A percentile compares a stretch with the other conserved stretches of the same genome.
These are phyloP conservation scores for Colletotrichum lini DNA, from an alignment of 2,329 filamentous ascomycete species.

Conservation along the genomic window DNA sequence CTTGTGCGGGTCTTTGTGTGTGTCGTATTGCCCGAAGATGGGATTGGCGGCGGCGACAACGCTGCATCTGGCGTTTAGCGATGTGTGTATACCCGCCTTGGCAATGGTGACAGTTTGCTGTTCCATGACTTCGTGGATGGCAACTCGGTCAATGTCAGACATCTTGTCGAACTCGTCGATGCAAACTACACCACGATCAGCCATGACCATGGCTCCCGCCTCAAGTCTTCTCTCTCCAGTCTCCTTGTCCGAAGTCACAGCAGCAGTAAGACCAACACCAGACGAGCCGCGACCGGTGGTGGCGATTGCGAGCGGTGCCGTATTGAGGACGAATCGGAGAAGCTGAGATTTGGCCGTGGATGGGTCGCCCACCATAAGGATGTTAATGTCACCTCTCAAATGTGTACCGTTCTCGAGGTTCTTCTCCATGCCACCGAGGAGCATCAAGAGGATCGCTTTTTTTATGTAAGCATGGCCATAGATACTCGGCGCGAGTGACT, in stretches of 20 bases:
- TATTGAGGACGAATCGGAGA: constrained; percentile 96
- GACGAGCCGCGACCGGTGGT: constrained; percentile 97
- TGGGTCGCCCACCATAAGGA: constrained; percentile 98
- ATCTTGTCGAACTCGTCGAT: constrained; percentile 99
- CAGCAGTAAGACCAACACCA: constrained; percentile 96
- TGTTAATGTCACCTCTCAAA: constrained; percentile 98
- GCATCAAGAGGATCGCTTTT: constrained; percentile 95
- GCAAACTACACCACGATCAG: constrained; percentile 95
- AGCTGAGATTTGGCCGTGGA: constrained; percentile 99
- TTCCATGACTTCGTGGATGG: constrained; percentile 99
- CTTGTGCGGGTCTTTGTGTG: constrained; percentile 98
- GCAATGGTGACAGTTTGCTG: constrained; percentile 99
- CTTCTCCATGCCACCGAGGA: constrained; percentile 97
- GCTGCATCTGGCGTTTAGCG: constrained; percentile 95
- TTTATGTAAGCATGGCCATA: constrained; percentile 98
- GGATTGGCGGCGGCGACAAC: constrained; percentile 97
- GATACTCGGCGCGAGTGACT: constrained; percentile 95
- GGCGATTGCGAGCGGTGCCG: constrained; percentile 94
- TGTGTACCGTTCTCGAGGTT: constrained; percentile 98
- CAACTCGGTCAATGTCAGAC: constrained; percentile 97
- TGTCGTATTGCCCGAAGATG: constrained; percentile 98
- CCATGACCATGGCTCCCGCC: constrained; percentile 98
- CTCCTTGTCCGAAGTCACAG: constrained; percentile 96
- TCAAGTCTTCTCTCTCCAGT: constrained; percentile 95
- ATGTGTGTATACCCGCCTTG: constrained; percentile 98